Percentiles rank a stretch among this genome's conserved stretches.
Evolutionary conservation across 1,139 yeast genomes (phyloP).

Genomic region (Kodamaea plutei): DNA sequence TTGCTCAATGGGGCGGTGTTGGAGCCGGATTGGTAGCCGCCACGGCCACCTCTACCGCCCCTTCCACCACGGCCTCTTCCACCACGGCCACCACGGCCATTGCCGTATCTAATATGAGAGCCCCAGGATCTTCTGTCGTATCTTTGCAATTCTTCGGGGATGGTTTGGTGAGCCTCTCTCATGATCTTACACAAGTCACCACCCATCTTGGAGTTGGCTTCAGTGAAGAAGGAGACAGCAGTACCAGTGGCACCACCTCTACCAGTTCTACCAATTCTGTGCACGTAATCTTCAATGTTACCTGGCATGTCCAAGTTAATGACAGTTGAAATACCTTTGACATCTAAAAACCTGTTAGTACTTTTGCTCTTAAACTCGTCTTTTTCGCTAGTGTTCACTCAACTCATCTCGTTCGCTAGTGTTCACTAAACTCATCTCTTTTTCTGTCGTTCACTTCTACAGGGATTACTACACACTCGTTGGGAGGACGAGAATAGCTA

Average conservation of each 20-base stretch:
- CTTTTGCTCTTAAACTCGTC: too few species aligned
- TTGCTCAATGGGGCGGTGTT: slow-evolving; percentile 21
- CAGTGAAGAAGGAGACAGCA: slow-evolving; percentile 92
- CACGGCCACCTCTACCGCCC: slow-evolving; percentile 38
- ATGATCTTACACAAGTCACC: slow-evolving; percentile 85
- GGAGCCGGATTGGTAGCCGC: slow-evolving; percentile 29
- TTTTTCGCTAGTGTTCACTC: too few species aligned
- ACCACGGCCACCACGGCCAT: slow-evolving; percentile 58
- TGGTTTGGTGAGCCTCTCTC: slow-evolving; percentile 91
- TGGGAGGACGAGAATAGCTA: too few species aligned
- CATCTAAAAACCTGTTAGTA: slow-evolving; percentile 61
- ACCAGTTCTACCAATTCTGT: slow-evolving; percentile 96
- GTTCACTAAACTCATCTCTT: too few species aligned
- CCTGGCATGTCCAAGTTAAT: slow-evolving; percentile 97
- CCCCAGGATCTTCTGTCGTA: slow-evolving; percentile 53
- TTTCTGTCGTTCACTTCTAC: too few species aligned
- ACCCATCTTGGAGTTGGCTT: slow-evolving; percentile 82
- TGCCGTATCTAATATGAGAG: slow-evolving; percentile 55
- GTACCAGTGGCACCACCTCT: slow-evolving; percentile 97
- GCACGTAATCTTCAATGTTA: slow-evolving; percentile 96
- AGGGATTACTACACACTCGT: slow-evolving; percentile 9
- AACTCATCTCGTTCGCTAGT: too few species aligned
- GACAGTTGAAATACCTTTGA: slow-evolving; percentile 92
- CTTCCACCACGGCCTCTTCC: slow-evolving; percentile 42
- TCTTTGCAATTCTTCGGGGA: slow-evolving; percentile 62